Conservation (phyloP, 352 stramenopile genomes). For the Globisporangium splendens region DNA sequence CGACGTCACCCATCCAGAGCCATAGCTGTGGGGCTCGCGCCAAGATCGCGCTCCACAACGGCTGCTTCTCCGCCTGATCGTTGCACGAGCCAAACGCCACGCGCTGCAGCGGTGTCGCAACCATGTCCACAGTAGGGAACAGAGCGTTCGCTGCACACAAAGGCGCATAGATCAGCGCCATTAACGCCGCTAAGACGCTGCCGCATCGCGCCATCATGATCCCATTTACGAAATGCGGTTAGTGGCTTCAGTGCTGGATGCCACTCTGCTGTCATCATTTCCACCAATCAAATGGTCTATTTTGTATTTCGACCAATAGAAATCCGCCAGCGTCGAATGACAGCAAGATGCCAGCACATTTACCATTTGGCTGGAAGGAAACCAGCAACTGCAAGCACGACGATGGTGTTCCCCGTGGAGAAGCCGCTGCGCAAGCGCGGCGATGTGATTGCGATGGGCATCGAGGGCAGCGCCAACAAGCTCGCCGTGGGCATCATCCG, state of each 20-base stretch:
- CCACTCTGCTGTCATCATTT: background rate
- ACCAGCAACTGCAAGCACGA: slow-evolving; percentile 7
- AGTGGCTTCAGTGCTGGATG: too few species aligned
- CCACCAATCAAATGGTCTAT: background rate
- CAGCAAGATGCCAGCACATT: slow-evolving; percentile 5
- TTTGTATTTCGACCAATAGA: slow-evolving; percentile 18
- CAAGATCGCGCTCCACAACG: slow-evolving; percentile 60
- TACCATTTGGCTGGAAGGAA: slow-evolving; percentile 9
- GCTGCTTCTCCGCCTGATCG: slow-evolving; percentile 73
- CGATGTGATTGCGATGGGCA: slow-evolving; percentile 93
- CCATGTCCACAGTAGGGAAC: background rate
- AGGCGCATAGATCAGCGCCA: background rate
- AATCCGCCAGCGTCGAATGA: slow-evolving; percentile 17
- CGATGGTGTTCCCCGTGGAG: slow-evolving; percentile 15
- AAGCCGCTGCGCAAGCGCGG: slow-evolving; percentile 55
- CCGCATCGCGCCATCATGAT: too few species aligned
- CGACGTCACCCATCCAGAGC: slow-evolving; percentile 86
- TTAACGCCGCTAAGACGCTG: too few species aligned
- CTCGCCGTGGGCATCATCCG: slow-evolving; percentile 88
- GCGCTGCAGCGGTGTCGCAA: slow-evolving; percentile 38
- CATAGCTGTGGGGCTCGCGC: slow-evolving; percentile 61
- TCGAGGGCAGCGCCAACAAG: slow-evolving; percentile 99
- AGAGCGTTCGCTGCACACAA: background rate
- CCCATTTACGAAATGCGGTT: too few species aligned
- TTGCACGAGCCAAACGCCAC: slow-evolving; percentile 85